A percentile compares a stretch with the other conserved stretches of the same genome.
Conservation (phyloP, 2,329 filamentous ascomycete species). For the Coniochaeta sp. region DNA sequence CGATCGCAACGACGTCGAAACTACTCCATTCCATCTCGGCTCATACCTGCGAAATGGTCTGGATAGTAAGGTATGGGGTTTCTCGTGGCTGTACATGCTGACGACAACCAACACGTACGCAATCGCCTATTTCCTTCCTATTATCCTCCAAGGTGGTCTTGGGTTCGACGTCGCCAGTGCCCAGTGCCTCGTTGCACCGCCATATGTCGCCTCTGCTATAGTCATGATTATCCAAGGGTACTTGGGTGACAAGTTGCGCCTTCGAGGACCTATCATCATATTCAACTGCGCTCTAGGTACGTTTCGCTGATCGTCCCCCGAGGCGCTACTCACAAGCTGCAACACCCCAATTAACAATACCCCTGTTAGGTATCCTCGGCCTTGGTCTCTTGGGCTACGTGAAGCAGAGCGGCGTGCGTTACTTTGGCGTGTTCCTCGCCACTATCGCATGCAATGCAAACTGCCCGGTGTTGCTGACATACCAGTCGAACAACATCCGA, state of each 20-base stretch:
- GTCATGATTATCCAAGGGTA: slow-evolving; percentile 3
- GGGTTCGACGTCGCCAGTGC: slow-evolving; percentile 17
- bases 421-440: slow-evolving; percentile 26
- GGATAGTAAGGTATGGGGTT: slow-evolving; percentile 34
- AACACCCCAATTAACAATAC: slow-evolving; percentile 7
- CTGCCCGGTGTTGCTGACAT: slow-evolving; percentile 61
- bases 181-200: slow-evolving; percentile 27
- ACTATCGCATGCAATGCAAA: slow-evolving; percentile 67
- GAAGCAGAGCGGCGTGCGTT: slow-evolving; percentile 21
- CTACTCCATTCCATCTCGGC: slow-evolving; percentile 26
- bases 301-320: not conserved
- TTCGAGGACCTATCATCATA: slow-evolving; percentile 1
- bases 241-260: slow-evolving; percentile 1
- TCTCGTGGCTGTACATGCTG: slow-evolving; percentile 29
- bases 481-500: slow-evolving; percentile 75
- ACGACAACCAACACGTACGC: slow-evolving; percentile 52
- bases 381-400: slow-evolving; percentile 62
- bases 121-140: slow-evolving; percentile 54
- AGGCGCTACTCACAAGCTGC: not conserved
- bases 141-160: slow-evolving; percentile 39
- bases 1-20: slow-evolving; percentile 31
- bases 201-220: slow-evolving; percentile 22
- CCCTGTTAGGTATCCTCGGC: slow-evolving; percentile 35
- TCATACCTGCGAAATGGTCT: slow-evolving; percentile 22
- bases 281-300: slow-evolving; percentile 4